These are phyloP conservation scores for Eutrema japonicum DNA, from an alignment of 345 rosid genomes.

Conservation along the genomic window DNA sequence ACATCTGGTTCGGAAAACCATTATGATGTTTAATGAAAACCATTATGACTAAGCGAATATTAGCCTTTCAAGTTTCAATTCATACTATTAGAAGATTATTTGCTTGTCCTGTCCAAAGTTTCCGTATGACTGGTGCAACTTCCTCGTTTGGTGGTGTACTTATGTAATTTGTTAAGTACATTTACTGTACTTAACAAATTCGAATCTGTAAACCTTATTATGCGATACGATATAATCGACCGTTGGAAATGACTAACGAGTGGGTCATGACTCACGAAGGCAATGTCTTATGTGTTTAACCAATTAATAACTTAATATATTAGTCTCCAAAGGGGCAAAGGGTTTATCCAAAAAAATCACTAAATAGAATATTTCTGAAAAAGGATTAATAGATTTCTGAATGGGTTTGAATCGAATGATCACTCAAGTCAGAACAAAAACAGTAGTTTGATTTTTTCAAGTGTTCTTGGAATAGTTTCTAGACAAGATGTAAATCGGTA, in stretches of 20 bases:
- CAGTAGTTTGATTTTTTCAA: background rate
- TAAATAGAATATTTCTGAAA: background rate
- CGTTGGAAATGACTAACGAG: conserved; percentile 21
- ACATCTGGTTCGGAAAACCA: conserved; percentile 12
- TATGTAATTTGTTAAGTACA: too few relatives aligned
- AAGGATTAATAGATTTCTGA: background rate
- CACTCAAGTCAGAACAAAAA: too few relatives aligned
- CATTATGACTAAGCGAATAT: background rate
- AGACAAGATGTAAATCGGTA: too few relatives aligned
- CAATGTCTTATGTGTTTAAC: background rate
- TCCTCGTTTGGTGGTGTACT: background rate
- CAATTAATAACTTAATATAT: too few relatives aligned
- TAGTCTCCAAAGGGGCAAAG: background rate
- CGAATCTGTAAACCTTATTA: background rate
- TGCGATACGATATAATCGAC: conserved; percentile 16
- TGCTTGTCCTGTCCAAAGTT: background rate
- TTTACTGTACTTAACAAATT: too few relatives aligned
- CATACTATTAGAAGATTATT: background rate
- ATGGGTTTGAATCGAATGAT: background rate
- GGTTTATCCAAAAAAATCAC: background rate
- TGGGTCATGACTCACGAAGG: conserved; percentile 16
- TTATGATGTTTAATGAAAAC: background rate
- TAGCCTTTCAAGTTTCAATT: background rate
- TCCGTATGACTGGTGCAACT: background rate
- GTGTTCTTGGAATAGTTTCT: too few relatives aligned